A percentile compares a stretch with the other conserved stretches of the same genome.
Evolutionary conservation across 2,329 filamentous ascomycete genomes (phyloP).

Genomic region (Ophidiomyces ophidiicola): DNA sequence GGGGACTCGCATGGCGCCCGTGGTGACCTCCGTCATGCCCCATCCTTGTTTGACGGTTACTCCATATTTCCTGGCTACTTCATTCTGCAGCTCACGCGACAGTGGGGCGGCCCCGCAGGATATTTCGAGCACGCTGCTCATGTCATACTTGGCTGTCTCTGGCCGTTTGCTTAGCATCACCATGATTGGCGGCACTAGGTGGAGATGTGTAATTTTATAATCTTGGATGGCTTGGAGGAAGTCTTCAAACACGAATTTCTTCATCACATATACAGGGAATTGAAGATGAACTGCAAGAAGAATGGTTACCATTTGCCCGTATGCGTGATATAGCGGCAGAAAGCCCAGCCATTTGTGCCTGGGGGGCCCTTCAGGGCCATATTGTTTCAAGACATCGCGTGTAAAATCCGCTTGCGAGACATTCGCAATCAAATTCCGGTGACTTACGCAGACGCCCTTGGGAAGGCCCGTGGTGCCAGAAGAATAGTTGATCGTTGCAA

Average conservation of each 20-base stretch:
- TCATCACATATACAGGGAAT: constrained; percentile 53
- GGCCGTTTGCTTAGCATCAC: constrained; percentile 69
- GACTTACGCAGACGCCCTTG: constrained; percentile 79
- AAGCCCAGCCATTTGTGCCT: constrained; percentile 11
- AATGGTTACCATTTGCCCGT: constrained; percentile 34
- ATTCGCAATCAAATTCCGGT: constrained; percentile 72
- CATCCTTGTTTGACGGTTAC: constrained; percentile 81
- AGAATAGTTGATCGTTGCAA: constrained; percentile 52
- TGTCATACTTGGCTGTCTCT: constrained; percentile 63
- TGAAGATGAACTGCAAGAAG: constrained; percentile 36
- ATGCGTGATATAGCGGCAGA: constrained; percentile 11
- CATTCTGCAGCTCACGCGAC: constrained; percentile 64
- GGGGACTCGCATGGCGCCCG: constrained; percentile 34
- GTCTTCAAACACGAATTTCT: constrained; percentile 66
- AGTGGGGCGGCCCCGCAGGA: constrained; percentile 78
- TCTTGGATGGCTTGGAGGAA: constrained; percentile 67
- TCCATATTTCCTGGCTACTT: constrained; percentile 58
- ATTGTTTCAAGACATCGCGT: not conserved
- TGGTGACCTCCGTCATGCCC: constrained; percentile 53
- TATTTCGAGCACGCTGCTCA: constrained; percentile 65
- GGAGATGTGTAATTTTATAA: constrained; percentile 60
- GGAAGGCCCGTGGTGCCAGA: constrained; percentile 83
- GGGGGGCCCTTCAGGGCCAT: not conserved
- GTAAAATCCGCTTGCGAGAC: constrained; percentile 42
- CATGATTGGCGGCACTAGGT: constrained; percentile 73